phyloP scores from a whole-genome alignment of 176 grass and related monocot genomes.

The Oryza brachyantha region DNA sequence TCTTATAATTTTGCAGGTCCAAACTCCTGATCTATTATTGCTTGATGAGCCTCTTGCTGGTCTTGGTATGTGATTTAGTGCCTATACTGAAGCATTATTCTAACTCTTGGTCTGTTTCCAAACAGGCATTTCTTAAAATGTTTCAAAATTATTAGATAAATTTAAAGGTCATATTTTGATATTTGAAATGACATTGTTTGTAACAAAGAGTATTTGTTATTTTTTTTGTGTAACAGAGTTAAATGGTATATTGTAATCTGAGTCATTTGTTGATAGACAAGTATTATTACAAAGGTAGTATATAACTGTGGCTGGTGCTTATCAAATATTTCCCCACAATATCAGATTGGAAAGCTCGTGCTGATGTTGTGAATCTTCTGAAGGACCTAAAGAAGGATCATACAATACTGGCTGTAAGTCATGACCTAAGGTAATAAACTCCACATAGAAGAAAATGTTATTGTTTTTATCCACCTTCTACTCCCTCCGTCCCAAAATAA shows the following conservation, averaged over 20 bases:
- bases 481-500: no score
- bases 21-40: slow-evolving; percentile 80
- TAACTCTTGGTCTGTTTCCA: not conserved
- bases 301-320: not conserved
- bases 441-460: not conserved
- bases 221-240: not conserved
- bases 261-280: not conserved
- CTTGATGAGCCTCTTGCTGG: slow-evolving; percentile 89
- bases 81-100: not conserved
- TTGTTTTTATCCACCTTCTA: not conserved
- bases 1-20: slow-evolving; percentile 60
- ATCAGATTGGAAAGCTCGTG: slow-evolving; percentile 89
- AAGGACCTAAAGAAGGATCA: slow-evolving; percentile 69
- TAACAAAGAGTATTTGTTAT: not conserved
- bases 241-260: not conserved
- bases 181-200: not conserved
- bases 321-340: not conserved
- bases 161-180: not conserved
- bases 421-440: slow-evolving; percentile 74
- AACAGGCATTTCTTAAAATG: not conserved
- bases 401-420: slow-evolving; percentile 79
- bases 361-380: slow-evolving; percentile 84
- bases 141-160: not conserved
- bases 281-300: not conserved
- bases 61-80: slow-evolving; percentile 52